Evolutionary conservation across 2,329 filamentous ascomycete genomes (phyloP).

Genomic region (Xylaria polymorpha): DNA sequence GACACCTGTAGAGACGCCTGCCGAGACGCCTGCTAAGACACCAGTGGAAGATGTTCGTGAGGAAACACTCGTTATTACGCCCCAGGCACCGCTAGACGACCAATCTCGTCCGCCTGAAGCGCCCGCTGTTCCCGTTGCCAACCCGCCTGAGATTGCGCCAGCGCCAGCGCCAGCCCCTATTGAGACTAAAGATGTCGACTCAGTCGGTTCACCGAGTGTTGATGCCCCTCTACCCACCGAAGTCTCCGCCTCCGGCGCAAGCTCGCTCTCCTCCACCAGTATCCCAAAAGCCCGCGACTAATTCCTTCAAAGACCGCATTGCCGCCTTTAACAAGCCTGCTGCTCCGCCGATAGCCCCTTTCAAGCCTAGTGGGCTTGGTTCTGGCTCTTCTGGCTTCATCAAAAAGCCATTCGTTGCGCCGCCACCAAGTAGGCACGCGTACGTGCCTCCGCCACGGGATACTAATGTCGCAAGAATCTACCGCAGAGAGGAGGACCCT

Average conservation of each 20-base stretch:
- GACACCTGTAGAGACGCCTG: slow-evolving; percentile 35
- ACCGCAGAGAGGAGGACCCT: slow-evolving; percentile 89
- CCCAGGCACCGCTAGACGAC: slow-evolving; percentile 47
- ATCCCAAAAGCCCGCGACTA: slow-evolving; percentile 77
- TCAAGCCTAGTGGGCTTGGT: slow-evolving; percentile 78
- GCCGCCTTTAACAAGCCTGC: slow-evolving; percentile 95
- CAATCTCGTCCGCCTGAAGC: slow-evolving; percentile 46
- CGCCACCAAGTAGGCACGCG: slow-evolving; percentile 91
- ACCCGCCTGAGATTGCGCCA: slow-evolving; percentile 54
- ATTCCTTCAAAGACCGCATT: slow-evolving; percentile 93
- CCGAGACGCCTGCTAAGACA: slow-evolving; percentile 28
- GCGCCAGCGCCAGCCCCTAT: slow-evolving; percentile 53
- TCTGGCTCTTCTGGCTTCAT: slow-evolving; percentile 77
- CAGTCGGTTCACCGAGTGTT: slow-evolving; percentile 54
- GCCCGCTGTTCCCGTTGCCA: slow-evolving; percentile 48
- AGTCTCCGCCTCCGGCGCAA: slow-evolving; percentile 49
- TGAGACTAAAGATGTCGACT: slow-evolving; percentile 49
- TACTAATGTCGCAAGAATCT: slow-evolving; percentile 77
- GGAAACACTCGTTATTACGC: slow-evolving; percentile 49
- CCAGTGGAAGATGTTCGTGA: slow-evolving; percentile 44
- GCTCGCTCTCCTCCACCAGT: slow-evolving; percentile 72
- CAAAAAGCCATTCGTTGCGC: slow-evolving; percentile 96
- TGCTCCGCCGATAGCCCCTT: slow-evolving; percentile 87
- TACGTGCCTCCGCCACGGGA: slow-evolving; percentile 84
- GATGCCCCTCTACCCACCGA: slow-evolving; percentile 57